Conservation (phyloP, 495 filamentous ascomycete genomes). For the Neurospora sp. region DNA sequence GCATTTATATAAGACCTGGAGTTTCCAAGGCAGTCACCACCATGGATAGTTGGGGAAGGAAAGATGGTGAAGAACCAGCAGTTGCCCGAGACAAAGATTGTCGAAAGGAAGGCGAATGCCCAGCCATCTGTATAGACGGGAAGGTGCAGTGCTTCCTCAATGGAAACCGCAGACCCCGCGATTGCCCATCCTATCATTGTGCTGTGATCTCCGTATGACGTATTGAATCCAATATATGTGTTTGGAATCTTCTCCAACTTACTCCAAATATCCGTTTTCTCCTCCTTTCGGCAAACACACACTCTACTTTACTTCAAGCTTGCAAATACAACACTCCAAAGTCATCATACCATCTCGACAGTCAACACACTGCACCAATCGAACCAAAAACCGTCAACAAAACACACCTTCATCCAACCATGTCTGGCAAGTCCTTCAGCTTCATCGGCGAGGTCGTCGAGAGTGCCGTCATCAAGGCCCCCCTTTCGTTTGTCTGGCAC, state of each 20-base stretch:
- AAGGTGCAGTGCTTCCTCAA: not conserved
- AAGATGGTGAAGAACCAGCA: not conserved
- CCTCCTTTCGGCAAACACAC: not conserved
- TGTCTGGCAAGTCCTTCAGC: conserved; percentile 32
- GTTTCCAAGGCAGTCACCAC: not conserved
- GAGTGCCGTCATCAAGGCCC: conserved; percentile 54
- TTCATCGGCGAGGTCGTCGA: conserved; percentile 55
- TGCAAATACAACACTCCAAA: not conserved
- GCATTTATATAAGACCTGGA: not conserved
- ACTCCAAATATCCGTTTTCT: not conserved
- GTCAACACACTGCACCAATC: not conserved
- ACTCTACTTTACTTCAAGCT: not conserved
- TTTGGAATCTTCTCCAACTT: not conserved
- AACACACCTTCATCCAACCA: not conserved
- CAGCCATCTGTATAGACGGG: not conserved
- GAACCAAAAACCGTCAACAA: not conserved
- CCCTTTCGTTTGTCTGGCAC: conserved; percentile 54
- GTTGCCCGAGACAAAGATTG: not conserved
- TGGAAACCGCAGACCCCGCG: not conserved
- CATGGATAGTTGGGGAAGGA: not conserved
- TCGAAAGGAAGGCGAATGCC: not conserved
- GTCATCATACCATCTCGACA: not conserved
- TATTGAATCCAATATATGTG: not conserved
- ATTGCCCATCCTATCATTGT: not conserved
- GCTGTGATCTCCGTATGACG: not conserved